Percentiles rank a stretch among this genome's conserved stretches.
phyloP scores from a whole-genome alignment of 108 stramenopile species.

The Craspedostauros australis region DNA sequence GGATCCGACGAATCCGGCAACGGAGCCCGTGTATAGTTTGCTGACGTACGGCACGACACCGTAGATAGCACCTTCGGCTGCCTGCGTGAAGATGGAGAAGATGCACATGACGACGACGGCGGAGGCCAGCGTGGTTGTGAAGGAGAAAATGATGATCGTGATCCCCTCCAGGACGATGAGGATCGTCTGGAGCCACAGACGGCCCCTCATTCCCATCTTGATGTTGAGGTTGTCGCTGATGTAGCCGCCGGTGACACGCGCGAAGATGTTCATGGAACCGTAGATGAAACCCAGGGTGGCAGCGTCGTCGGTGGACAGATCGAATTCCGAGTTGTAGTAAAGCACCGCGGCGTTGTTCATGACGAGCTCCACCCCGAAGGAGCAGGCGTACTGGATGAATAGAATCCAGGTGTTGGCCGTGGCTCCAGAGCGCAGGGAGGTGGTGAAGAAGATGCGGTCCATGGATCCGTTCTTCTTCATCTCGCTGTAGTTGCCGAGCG shows the following conservation, averaged over 20 bases:
- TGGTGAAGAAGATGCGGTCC: constrained; percentile 32
- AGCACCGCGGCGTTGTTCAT: constrained; percentile 64
- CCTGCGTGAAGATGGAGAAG: constrained; percentile 77
- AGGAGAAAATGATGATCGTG: constrained; percentile 56
- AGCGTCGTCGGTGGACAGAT: constrained; percentile 28
- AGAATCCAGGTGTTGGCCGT: constrained; percentile 68
- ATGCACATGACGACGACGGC: constrained; percentile 55
- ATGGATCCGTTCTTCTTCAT: constrained; percentile 46
- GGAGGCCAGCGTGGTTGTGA: constrained; percentile 40
- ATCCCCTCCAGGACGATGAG: constrained; percentile 62
- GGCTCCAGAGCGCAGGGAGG: constrained; percentile 37
- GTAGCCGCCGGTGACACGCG: constrained; percentile 49
- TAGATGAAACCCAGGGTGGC: constrained; percentile 47
- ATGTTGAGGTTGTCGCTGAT: constrained; percentile 30
- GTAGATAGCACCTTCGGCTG: constrained; percentile 66
- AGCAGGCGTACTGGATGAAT: constrained; percentile 64
- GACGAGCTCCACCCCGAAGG: constrained; percentile 73
- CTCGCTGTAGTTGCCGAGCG: constrained; percentile 62
- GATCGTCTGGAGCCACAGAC: constrained; percentile 42
- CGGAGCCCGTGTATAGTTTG: constrained; percentile 57
- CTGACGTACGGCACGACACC: constrained; percentile 74
- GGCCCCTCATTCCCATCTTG: constrained; percentile 60
- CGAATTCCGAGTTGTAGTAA: constrained; percentile 50
- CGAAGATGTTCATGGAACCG: constrained; percentile 63
- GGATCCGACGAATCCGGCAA: constrained; percentile 73